phyloP scores from a whole-genome alignment of 345 rosid species.

The Draba incana region DNA sequence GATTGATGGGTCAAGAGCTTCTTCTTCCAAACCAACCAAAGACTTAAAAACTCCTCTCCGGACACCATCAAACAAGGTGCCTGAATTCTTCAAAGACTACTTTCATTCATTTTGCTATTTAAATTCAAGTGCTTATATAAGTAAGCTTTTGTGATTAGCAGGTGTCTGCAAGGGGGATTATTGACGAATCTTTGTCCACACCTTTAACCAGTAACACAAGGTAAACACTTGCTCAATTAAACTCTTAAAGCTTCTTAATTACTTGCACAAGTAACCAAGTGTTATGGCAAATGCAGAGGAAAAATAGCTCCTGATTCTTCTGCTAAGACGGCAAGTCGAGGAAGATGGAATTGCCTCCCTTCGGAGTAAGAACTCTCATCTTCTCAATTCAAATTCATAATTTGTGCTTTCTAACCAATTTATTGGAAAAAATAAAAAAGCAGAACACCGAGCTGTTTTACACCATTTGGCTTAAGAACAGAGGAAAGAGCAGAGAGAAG shows the following conservation, averaged over 20 bases:
- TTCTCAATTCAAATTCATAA: constrained; percentile 50
- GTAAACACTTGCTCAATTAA: constrained; percentile 38
- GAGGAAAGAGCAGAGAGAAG: constrained; percentile 88
- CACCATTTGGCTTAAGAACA: constrained; percentile 71
- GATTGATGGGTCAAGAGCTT: constrained; percentile 59
- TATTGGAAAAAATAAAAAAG: constrained; percentile 24
- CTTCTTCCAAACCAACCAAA: constrained; percentile 50
- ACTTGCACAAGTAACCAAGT: constrained; percentile 24
- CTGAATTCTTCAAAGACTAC: constrained; percentile 7
- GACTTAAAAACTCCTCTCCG: constrained; percentile 64
- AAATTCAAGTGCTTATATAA: constrained; percentile 16
- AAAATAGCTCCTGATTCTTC: constrained; percentile 49
- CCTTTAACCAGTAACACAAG: constrained; percentile 62
- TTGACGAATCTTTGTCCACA: constrained; percentile 51
- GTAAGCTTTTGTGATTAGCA: constrained; percentile 39
- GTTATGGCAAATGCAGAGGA: constrained; percentile 52
- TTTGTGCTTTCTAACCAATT: constrained; percentile 32
- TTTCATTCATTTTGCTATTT: neutral
- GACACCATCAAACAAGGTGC: constrained; percentile 61
- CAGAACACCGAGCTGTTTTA: constrained; percentile 68
- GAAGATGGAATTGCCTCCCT: constrained; percentile 72
- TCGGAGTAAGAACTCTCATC: constrained; percentile 59
- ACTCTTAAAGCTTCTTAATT: constrained; percentile 10
- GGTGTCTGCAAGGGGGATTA: constrained; percentile 44
- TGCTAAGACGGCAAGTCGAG: constrained; percentile 59